phyloP scores from a whole-genome alignment of 1,284 basidiomycete species.

The Austropuccinia psidii region DNA sequence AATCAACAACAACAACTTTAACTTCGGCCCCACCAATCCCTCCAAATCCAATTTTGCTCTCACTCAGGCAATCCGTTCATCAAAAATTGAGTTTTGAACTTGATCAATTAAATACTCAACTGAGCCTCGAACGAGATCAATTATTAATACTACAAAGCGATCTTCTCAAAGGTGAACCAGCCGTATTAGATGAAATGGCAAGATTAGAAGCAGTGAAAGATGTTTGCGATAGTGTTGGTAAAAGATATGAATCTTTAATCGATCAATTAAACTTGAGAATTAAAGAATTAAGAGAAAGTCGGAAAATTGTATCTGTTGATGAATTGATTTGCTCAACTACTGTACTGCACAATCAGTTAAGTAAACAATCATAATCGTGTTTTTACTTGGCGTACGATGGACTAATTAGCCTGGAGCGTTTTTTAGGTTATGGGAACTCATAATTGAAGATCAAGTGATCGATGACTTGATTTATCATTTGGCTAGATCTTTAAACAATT shows the following conservation, averaged over 20 bases:
- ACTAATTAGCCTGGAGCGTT: background rate
- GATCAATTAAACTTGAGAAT: constrained; percentile 61
- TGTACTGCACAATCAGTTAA: constrained; percentile 88
- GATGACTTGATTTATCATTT: constrained; percentile 98
- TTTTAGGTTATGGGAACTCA: constrained; percentile 75
- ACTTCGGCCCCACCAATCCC: constrained; percentile 74
- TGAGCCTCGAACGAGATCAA: constrained; percentile 64
- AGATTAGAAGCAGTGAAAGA: constrained; percentile 89
- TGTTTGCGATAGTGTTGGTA: constrained; percentile 72
- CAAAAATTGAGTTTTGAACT: constrained; percentile 65
- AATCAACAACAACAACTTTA: background rate
- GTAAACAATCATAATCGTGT: constrained; percentile 46
- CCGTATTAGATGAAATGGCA: constrained; percentile 89
- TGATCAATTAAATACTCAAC: constrained; percentile 58
- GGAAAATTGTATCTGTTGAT: constrained; percentile 70
- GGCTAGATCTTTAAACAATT: constrained; percentile 73
- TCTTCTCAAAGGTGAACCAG: constrained; percentile 77
- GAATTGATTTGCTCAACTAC: constrained; percentile 89
- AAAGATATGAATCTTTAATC: constrained; percentile 60
- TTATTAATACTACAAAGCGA: constrained; percentile 71
- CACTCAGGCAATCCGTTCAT: constrained; percentile 72
- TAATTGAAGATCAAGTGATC: constrained; percentile 97
- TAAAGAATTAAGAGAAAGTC: constrained; percentile 61
- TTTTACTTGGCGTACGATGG: background rate
- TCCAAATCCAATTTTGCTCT: constrained; percentile 63